phyloP scores from a whole-genome alignment of 2,329 filamentous ascomycete genomes.

The Trichoderma endophyticum region DNA sequence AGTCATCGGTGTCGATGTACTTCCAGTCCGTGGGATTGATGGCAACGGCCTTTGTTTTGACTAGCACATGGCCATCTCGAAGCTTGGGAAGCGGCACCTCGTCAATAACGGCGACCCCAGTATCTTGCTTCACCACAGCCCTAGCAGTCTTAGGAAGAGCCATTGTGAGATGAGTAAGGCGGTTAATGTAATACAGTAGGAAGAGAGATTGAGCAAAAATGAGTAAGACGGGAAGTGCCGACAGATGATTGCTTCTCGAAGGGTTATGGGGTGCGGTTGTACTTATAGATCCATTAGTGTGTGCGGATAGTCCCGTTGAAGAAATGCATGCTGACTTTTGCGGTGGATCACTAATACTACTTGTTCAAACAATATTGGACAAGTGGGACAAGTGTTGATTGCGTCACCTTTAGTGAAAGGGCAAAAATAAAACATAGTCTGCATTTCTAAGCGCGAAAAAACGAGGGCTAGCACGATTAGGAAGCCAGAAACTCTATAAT shows the following conservation, averaged over 20 bases:
- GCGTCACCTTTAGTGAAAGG: background rate
- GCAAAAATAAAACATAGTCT: background rate
- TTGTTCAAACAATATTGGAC: background rate
- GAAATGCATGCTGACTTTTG: background rate
- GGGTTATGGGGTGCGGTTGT: background rate
- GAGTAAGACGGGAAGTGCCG: background rate
- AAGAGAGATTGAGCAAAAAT: background rate
- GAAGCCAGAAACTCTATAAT: background rate
- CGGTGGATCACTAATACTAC: background rate
- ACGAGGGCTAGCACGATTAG: background rate
- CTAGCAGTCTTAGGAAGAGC: background rate
- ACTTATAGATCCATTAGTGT: background rate
- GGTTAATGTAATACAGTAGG: background rate
- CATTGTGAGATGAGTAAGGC: background rate
- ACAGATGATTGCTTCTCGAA: background rate
- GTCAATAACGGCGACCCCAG: background rate
- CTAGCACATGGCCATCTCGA: slow-evolving; percentile 28
- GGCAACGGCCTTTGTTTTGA: slow-evolving; percentile 34
- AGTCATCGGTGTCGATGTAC: slow-evolving; percentile 24
- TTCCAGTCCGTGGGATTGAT: slow-evolving; percentile 38
- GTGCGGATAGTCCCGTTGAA: background rate
- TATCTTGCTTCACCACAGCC: background rate
- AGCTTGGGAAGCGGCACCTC: background rate
- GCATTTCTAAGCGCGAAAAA: background rate
- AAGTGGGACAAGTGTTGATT: background rate